Base-by-base conservation (phyloP, 495 filamentous ascomycete species). In the Xylaria intraflava region DNA sequence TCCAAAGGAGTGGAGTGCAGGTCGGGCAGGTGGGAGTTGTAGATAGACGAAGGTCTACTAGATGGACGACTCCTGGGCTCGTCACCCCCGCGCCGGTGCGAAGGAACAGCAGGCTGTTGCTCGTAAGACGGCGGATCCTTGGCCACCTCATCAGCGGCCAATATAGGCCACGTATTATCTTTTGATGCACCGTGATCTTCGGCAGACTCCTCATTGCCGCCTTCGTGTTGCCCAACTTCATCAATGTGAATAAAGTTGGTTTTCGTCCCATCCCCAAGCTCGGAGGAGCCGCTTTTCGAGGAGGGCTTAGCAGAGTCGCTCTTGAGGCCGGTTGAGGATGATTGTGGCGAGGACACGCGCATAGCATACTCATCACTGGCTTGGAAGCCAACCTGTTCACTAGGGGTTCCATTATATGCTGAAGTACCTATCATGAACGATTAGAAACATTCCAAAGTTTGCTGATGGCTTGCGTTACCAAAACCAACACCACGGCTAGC, bases 91-190 rank as follows among this genome's bases (percentile, higher is more conserved):
- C 76, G 74, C 55, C 82, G 72, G 55, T 83, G 81, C 22, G 79
- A 73, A 8, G 79, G 75, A 5, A 95, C 79, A 4, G 90, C 91
- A 1, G 81, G 76, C 24, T 65, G 86, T 71, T 62, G 78, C 74
- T 61, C 69, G 40, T 67, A 74, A 3, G 67, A 65, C 14, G 72
- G 75, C 0, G 81, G 79, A 39, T 89, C 83, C 63, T 93, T 95
- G 44, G 86, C 83, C 16, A 95, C 78, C 69, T 97, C 91, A 62
- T 99, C 93, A 1, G 89, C 81, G 17, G 93, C 94, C 38, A 99
- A 73, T 54, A 99, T 97, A 0, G 92, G 89, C n/a, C 80, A 79
- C 22, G 74, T 68, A 59, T 80, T 80, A 16, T 69, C 75, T 49
- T 66, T 66, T 50, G 88, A 82, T 2, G 80, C 76, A 45, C 69